Evolutionary conservation across 352 stramenopile genomes (phyloP), one percentile per base, ranked within the genome.

Genomic region (Peronospora farinosa): DNA sequence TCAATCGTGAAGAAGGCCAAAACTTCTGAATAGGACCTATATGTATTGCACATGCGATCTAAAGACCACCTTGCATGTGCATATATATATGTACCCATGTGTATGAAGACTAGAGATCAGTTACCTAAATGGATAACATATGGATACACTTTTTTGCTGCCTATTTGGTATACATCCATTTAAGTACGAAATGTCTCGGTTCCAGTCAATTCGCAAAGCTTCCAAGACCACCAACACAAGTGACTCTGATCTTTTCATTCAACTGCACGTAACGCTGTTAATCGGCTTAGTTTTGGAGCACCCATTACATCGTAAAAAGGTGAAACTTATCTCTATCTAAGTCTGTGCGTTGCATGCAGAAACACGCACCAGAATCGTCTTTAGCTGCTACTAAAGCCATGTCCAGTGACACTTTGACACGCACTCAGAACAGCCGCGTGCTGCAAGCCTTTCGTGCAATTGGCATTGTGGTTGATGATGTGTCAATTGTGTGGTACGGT

Each of bases 371-470:
- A 51, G 16, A 51, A 52, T 7, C 23, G 9, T 12, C 43, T 3
- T 31, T 33, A 51, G 33, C 15, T 41, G 33, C 54, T 56, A 31
- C 13, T 17, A 11, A 46, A 53, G 15, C 38, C 32, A 72, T 74
- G 64, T 32, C 45, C 5, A n/a, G n/a, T n/a, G n/a, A n/a, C n/a
- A 47, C 63, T 48, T 63, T 83, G 35, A 73, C 70, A 17, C 74
- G 73, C 17, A 68, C 72, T 42, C 75, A 86, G 57, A 76, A 76
- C 51, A 90, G 78, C 53, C 74, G 77, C 46, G 48, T 94, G 43
- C 69, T 95, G 48, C 80, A 95, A 54, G 76, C 84, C 30, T 97
- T 95, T 67, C 84, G 88, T n/a, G 84, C 89, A 19, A 86, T 97
- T 38, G 89, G 89, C 30, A 60, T 95, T 17, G 82, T 97, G 37